These are phyloP conservation scores for Phaseolus lunatus DNA, from an alignment of 306 rosid species.

Conservation along the genomic window DNA sequence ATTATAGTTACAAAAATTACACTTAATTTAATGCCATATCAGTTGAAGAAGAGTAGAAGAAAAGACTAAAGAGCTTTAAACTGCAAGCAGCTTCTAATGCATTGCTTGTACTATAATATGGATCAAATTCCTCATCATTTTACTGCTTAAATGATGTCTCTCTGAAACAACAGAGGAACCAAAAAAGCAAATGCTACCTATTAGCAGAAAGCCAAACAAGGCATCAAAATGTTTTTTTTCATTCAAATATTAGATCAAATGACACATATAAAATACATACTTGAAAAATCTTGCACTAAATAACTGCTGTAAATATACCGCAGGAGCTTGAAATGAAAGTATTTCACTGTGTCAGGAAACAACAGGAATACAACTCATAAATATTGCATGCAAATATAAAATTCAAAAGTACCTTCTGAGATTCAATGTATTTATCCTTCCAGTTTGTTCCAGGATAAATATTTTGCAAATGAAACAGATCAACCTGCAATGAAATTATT, in stretches of 20 bases:
- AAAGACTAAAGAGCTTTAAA: not conserved
- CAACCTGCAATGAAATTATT: constrained; percentile 65
- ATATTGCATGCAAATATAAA: constrained; percentile 35
- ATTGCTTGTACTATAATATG: not conserved
- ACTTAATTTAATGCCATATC: not conserved
- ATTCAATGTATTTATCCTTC: constrained; percentile 71
- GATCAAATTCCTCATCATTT: constrained; percentile 5
- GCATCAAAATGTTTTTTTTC: constrained; percentile 5
- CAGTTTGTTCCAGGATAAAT: constrained; percentile 67
- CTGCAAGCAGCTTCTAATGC: constrained; percentile 13
- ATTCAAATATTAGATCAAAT: constrained; percentile 1
- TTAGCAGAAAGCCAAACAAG: not conserved
- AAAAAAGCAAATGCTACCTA: constrained; percentile 17
- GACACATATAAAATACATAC: not conserved
- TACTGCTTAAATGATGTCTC: constrained; percentile 5
- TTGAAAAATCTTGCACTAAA: not conserved
- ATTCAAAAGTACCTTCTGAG: constrained; percentile 71
- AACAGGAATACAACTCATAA: constrained; percentile 7
- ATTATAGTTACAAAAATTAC: not conserved
- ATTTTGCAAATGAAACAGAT: constrained; percentile 84
- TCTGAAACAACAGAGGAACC: constrained; percentile 24
- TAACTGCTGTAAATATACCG: constrained; percentile 12
- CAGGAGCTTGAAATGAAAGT: not conserved
- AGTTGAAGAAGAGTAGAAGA: constrained; percentile 14
- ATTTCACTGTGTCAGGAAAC: constrained; percentile 12